Evolutionary conservation across 1,139 yeast species (phyloP).

Genomic region (Saccharomycopsis crataegensis): DNA sequence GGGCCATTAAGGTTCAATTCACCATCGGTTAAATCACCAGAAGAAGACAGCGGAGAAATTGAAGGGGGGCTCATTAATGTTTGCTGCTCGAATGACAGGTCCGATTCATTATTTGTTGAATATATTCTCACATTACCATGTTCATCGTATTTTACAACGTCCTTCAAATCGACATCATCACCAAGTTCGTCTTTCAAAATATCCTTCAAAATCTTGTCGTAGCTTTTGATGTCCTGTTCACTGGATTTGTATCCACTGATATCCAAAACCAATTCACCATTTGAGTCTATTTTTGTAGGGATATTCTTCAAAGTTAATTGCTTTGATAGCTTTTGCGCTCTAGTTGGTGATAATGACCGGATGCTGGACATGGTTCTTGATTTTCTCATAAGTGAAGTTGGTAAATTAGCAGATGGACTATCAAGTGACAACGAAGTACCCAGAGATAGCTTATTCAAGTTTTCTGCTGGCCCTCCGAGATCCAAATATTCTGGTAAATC

Average conservation of each 20-base stretch:
- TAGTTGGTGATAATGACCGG: constrained; percentile 22
- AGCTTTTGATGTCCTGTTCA: constrained; percentile 59
- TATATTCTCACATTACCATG: constrained; percentile 69
- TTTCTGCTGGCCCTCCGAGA: constrained; percentile 9
- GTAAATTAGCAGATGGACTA: neutral
- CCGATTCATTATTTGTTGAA: constrained; percentile 30
- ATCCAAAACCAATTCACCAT: constrained; percentile 87
- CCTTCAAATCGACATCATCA: constrained; percentile 39
- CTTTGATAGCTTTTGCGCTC: constrained; percentile 62
- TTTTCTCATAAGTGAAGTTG: constrained; percentile 1
- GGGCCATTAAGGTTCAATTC: constrained; percentile 12
- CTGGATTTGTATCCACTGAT: constrained; percentile 96
- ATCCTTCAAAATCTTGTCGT: constrained; percentile 65
- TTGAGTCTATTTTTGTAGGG: constrained; percentile 81
- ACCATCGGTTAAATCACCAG: constrained; percentile 3
- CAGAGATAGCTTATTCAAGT: neutral
- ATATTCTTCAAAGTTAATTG: constrained; percentile 65
- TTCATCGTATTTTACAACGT: constrained; percentile 51
- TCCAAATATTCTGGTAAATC: constrained; percentile 15
- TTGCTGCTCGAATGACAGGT: neutral
- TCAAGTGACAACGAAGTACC: neutral
- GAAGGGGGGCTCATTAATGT: constrained; percentile 18
- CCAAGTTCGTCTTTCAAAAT: constrained; percentile 67
- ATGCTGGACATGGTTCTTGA: constrained; percentile 20
- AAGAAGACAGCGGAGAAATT: constrained; percentile 19